Conservation (phyloP, 2,329 filamentous ascomycete species). For the Trichophyton rubrum region DNA sequence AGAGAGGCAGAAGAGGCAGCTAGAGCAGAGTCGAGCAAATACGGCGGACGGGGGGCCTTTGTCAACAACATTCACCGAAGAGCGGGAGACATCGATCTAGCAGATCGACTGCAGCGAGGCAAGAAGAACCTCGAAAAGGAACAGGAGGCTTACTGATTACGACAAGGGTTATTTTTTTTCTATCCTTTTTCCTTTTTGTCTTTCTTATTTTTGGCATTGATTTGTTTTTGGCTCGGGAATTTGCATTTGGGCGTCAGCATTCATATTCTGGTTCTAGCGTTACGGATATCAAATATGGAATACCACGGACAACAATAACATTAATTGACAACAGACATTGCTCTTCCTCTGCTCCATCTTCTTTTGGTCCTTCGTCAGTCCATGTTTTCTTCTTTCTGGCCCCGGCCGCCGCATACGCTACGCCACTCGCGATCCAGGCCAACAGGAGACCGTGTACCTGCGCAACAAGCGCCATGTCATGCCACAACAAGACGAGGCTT, state of each 20-base stretch:
- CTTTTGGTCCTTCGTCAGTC: not conserved
- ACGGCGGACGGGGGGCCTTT: conserved; percentile 53
- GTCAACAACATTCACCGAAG: conserved; percentile 51
- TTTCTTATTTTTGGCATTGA: not conserved
- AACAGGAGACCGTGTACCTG: not conserved
- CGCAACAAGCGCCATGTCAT: conserved; percentile 2
- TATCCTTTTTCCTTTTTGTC: too few relatives aligned
- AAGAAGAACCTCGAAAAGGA: conserved; percentile 24
- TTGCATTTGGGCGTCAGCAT: not conserved
- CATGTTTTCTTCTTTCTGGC: not conserved
- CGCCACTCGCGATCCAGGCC: not conserved
- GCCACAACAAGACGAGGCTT: not conserved
- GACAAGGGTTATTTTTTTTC: not conserved
- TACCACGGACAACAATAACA: not conserved
- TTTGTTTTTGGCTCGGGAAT: not conserved
- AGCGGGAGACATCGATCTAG: conserved; percentile 32
- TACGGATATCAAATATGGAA: not conserved
- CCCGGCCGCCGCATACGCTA: not conserved
- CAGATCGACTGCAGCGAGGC: conserved; percentile 30
- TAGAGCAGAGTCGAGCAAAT: conserved; percentile 46
- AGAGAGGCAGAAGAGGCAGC: conserved; percentile 54
- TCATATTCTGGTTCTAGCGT: not conserved
- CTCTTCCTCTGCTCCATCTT: not conserved
- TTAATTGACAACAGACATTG: not conserved
- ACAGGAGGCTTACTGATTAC: conserved; percentile 24